These are phyloP conservation scores for Clavispora asparagi DNA, from an alignment of 805 yeast species.

Conservation along the genomic window DNA sequence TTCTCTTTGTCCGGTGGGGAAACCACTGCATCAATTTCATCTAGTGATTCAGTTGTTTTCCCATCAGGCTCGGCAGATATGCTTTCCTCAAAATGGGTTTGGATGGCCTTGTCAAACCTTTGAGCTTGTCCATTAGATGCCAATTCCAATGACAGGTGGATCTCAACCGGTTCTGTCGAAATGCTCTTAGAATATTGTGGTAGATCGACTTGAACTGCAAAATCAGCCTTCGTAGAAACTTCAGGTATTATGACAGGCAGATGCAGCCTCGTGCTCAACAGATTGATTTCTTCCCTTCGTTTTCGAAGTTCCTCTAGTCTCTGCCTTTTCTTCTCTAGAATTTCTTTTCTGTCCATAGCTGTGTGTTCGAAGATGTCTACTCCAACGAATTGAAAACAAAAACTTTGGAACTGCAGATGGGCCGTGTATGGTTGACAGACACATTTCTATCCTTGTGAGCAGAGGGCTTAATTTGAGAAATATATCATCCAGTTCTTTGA, in stretches of 20 bases:
- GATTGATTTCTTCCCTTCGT: slow-evolving; percentile 15
- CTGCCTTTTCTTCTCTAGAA: slow-evolving; percentile 37
- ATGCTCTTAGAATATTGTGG: background rate
- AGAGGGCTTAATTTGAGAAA: too few relatives aligned
- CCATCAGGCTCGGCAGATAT: background rate
- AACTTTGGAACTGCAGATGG: background rate
- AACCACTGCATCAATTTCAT: background rate
- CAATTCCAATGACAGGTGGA: background rate
- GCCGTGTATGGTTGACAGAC: background rate
- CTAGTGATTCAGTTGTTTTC: background rate
- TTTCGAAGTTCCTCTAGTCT: slow-evolving; percentile 25
- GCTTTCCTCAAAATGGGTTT: slow-evolving; percentile 10
- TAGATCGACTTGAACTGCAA: slow-evolving; percentile 26
- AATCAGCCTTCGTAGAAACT: slow-evolving; percentile 13
- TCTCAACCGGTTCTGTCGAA: background rate
- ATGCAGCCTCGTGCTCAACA: background rate
- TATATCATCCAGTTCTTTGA: too few relatives aligned
- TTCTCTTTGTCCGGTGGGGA: background rate
- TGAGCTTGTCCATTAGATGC: background rate
- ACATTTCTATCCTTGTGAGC: too few relatives aligned
- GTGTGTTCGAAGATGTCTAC: background rate
- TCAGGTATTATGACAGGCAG: background rate
- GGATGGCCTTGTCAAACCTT: slow-evolving; percentile 20
- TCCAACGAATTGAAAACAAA: background rate
- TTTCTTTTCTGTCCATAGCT: slow-evolving; percentile 32